Evolutionary conservation across 805 yeast species (phyloP).

Genomic region (Candida peoriensis): DNA sequence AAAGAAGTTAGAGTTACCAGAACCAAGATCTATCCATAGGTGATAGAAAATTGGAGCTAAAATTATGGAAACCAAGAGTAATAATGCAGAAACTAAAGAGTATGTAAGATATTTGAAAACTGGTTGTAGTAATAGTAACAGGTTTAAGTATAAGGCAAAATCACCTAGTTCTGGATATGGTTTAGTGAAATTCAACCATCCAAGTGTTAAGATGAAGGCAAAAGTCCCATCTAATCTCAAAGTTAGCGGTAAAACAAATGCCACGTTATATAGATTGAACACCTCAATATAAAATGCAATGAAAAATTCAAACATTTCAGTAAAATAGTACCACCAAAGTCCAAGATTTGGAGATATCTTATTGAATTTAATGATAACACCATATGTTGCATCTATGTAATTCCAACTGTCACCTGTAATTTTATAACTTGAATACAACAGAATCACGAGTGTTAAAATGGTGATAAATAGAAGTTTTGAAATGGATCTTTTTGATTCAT

Average conservation of each 20-base stretch:
- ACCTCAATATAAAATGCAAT: constrained; percentile 76
- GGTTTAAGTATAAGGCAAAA: constrained; percentile 47
- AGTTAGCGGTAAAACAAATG: constrained; percentile 70
- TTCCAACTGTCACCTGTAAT: constrained; percentile 34
- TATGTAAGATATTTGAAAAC: constrained; percentile 41
- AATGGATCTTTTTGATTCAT: constrained; percentile 11
- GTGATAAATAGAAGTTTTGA: constrained; percentile 27
- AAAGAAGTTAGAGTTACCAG: constrained; percentile 94
- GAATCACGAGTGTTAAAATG: constrained; percentile 19
- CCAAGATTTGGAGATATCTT: constrained; percentile 89
- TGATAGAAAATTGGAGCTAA: constrained; percentile 88
- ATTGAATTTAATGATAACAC: constrained; percentile 50
- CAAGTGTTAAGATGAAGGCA: constrained; percentile 43
- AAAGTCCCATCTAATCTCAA: constrained; percentile 67
- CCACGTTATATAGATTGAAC: constrained; percentile 68
- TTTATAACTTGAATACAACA: constrained; percentile 35
- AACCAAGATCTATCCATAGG: constrained; percentile 90
- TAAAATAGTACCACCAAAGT: constrained; percentile 97
- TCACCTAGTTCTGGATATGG: constrained; percentile 87
- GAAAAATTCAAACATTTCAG: constrained; percentile 91
- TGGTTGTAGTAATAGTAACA: constrained; percentile 44
- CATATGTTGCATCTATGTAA: constrained; percentile 52
- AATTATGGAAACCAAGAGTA: constrained; percentile 52
- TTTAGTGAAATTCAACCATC: constrained; percentile 60
- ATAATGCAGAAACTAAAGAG: constrained; percentile 44